phyloP scores from a whole-genome alignment of 768 basidiomycete species.

The Xerocomus spinulosus region DNA sequence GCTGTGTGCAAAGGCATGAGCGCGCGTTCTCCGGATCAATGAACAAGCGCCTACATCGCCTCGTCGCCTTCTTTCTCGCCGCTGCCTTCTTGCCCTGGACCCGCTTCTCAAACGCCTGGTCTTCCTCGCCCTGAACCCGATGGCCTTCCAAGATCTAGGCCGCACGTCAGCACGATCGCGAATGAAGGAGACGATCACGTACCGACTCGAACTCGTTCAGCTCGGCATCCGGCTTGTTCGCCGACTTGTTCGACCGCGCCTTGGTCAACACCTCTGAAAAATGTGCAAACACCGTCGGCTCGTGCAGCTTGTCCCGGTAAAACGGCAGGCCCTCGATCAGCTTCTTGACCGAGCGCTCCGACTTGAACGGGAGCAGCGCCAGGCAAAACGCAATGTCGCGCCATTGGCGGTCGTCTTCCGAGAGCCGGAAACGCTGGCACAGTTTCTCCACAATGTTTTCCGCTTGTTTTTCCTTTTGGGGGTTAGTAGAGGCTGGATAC shows the following conservation, averaged over 20 bases:
- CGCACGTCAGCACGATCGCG: neutral
- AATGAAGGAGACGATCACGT: slow-evolving; percentile 9
- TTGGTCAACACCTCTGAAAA: slow-evolving; percentile 92
- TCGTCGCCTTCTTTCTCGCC: slow-evolving; percentile 67
- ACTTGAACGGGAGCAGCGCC: slow-evolving; percentile 93
- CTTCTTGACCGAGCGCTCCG: slow-evolving; percentile 93
- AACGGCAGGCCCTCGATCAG: slow-evolving; percentile 87
- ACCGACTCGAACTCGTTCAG: slow-evolving; percentile 93
- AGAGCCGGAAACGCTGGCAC: slow-evolving; percentile 89
- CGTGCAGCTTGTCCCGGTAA: slow-evolving; percentile 96
- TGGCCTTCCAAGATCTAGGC: slow-evolving; percentile 81
- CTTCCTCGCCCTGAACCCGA: slow-evolving; percentile 82
- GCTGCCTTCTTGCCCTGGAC: slow-evolving; percentile 79
- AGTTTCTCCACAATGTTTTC: slow-evolving; percentile 97
- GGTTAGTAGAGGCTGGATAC: neutral
- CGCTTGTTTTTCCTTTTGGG: slow-evolving; percentile 87
- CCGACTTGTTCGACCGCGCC: slow-evolving; percentile 85
- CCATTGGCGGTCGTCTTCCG: slow-evolving; percentile 92
- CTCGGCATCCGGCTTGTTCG: slow-evolving; percentile 90
- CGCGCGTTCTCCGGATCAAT: neutral
- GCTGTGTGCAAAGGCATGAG: slow-evolving; percentile 15
- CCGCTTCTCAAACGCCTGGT: slow-evolving; percentile 83
- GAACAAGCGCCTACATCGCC: slow-evolving; percentile 33
- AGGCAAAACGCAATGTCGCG: slow-evolving; percentile 95
- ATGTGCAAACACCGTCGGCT: slow-evolving; percentile 68